phyloP scores from a whole-genome alignment of 2,329 filamentous ascomycete genomes.

The Sclerotinia subarctica region DNA sequence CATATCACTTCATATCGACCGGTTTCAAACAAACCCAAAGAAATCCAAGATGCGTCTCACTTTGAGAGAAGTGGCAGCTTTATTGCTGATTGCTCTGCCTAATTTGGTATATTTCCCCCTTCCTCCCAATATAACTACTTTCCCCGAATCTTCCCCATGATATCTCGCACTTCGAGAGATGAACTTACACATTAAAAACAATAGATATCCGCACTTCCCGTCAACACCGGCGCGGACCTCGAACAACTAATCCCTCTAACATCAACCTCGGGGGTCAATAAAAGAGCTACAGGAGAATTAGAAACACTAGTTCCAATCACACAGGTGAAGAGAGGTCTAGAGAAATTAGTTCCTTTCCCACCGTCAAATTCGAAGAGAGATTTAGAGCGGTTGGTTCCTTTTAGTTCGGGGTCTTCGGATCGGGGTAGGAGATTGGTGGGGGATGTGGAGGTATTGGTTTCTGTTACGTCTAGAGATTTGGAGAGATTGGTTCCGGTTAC shows the following conservation, averaged over 20 bases:
- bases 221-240: neutral
- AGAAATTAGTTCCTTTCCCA: neutral
- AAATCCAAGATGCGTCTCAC: conserved; percentile 10
- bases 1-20: neutral
- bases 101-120: neutral
- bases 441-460: neutral
- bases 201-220: conserved; percentile 6
- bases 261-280: neutral
- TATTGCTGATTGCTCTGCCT: conserved; percentile 9
- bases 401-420: neutral
- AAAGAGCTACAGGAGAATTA: neutral
- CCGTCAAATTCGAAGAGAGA: neutral
- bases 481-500: neutral
- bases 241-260: neutral
- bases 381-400: neutral
- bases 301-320: neutral
- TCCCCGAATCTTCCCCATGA: neutral
- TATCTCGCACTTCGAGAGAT: neutral
- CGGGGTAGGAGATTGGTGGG: neutral
- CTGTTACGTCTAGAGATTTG: neutral
- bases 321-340: neutral
- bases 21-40: neutral
- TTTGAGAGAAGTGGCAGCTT: neutral
- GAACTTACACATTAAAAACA: neutral
- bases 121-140: no score